A percentile compares a stretch with the other conserved stretches of the same genome.
Conservation (phyloP, 2,329 filamentous ascomycete species). For the Lecanicillium sp. region DNA sequence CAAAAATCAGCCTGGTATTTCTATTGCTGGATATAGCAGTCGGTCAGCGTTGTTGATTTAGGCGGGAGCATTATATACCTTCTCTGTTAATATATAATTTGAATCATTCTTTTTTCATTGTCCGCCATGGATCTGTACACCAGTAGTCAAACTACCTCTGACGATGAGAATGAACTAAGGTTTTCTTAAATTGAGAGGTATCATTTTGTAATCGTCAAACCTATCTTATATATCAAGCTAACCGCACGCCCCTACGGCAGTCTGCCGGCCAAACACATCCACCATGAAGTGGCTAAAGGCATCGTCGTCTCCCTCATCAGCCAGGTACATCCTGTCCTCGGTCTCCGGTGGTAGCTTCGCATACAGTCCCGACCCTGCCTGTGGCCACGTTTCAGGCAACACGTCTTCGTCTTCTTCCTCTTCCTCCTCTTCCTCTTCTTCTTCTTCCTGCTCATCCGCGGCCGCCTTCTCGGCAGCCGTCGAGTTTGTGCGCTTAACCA, state of each 20-base stretch:
- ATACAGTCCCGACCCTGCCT: slow-evolving; percentile 31
- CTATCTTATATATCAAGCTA: background rate
- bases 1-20: background rate
- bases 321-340: slow-evolving; percentile 26
- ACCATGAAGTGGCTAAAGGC: slow-evolving; percentile 37
- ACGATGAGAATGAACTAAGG: too few species aligned
- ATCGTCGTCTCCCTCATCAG: slow-evolving; percentile 33
- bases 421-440: slow-evolving; percentile 18
- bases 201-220: too few species aligned
- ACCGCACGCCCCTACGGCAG: slow-evolving; percentile 21
- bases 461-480: background rate
- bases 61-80: background rate
- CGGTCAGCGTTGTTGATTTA: background rate
- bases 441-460: slow-evolving; percentile 4
- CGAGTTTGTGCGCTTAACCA: slow-evolving; percentile 20
- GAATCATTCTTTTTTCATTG: too few species aligned
- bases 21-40: background rate
- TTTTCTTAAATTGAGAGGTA: too few species aligned
- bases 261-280: slow-evolving; percentile 27
- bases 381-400: slow-evolving; percentile 32
- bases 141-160: too few species aligned
- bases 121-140: too few species aligned
- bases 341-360: slow-evolving; percentile 27
- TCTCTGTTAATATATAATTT: background rate
- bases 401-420: slow-evolving; percentile 23